Evolutionary conservation across 306 rosid genomes (phyloP), one percentile per base, ranked within the genome.

Genomic region (Lathyrus sativus): DNA sequence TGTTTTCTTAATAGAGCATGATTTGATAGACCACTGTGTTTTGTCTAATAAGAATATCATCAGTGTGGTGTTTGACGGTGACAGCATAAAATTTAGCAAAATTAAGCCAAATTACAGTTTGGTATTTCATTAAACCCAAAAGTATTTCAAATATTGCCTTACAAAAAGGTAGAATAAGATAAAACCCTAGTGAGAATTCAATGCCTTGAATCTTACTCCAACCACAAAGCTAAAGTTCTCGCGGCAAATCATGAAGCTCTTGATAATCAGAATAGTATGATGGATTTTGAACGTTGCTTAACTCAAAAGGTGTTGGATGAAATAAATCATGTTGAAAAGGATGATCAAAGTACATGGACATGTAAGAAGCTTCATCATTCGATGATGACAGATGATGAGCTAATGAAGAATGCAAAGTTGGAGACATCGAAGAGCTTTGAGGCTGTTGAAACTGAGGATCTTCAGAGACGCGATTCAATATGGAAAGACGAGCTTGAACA

Each of bases 331-430:
- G 5, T 50, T 50, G 17, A 13, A 44, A 15, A 44, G 38, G 11
- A 26, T 12, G 11, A 28, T 29, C 62, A 28, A 56, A 56, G 39
- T 29, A 45, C 66, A 17, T 60, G 26, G 26, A 58, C 44, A 14
- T 58, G 44, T 58, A 58, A 60, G 18, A 4, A 60, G 5, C 15
- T 60, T 60, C 65, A 60, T 60, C 38, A 28, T 60, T 60, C 35
- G 65, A 60, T 37, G 65, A 60, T 37, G 65, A 60, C 46, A 60
- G 15, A 37, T 35, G 26, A 35, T 59, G 43, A 59, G 18, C 5
- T 9, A 9, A 15, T 3, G 65, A 60, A 13, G 65, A 15, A 15
- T 60, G 29, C 7, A n/a, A 0, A 58, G 19, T 29, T 58, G 64
- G 64, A 0, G 19, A 51, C 6, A 54, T 2, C 37, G 66, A 60